Evolutionary conservation across 176 grass and related monocot species (phyloP), one percentile per base, ranked within the genome.

Genomic region (Juncus effusus): DNA sequence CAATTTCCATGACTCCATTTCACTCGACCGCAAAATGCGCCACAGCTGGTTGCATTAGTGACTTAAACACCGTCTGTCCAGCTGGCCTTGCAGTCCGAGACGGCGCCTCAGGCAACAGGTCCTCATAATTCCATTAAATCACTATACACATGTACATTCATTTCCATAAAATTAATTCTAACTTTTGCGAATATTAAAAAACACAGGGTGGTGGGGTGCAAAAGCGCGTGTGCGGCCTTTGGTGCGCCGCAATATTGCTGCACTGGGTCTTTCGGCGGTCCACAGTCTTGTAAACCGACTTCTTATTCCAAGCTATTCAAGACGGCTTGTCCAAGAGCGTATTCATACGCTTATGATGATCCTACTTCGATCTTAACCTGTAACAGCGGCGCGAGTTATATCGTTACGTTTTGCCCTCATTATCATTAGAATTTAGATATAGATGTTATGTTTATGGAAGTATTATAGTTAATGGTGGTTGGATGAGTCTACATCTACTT

Each of bases 311-410:
- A 76, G 76, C 76, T 99, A 3, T 99, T 99, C 95, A 99, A 99
- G 75, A 36, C 60, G 4, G 95, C 95, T 0, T 99, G 95, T 73
- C 95, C 95, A 10, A 86, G 78, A 78, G 95, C 95, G 0, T 99
- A 99, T 79, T 99, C 95, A 0, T 99, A 99, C 49, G 95, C 95
- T 0, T 99, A 99, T 16, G 95, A 99, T 40, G 95, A 99, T 12
- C 83, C 83, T 0, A 80, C 80, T 0, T 91, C 87, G 73, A 87
- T 99, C 69, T 80, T 94, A 39, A 99, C 95, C 67, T 99, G 94
- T 82, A 52, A 63, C 40, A 72, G 83, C 16, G 94, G 88, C 7
- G 83, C 83, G 0, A 89, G 88, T 73, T 99, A 93, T 80, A 72
- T 90, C 76, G 83, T 99, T 66, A 93, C 89, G 49, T 99, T 99